Conservation (phyloP, 1,284 basidiomycete genomes). For the Cutaneotrichosporon mucoides region DNA sequence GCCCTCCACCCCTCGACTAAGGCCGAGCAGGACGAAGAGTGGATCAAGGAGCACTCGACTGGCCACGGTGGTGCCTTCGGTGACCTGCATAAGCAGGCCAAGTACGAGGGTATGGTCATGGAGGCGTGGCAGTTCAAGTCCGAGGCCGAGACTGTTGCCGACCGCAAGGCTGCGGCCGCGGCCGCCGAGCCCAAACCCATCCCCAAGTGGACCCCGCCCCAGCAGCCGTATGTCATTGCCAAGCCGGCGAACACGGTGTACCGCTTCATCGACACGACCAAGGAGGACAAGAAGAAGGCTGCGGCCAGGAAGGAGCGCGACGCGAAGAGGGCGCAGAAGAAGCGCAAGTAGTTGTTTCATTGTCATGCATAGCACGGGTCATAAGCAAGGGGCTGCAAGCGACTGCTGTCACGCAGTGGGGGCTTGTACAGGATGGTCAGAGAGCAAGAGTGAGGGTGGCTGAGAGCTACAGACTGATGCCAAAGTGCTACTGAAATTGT, state of each 20-base stretch:
- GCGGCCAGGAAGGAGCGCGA: neutral
- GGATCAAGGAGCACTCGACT: slow-evolving; percentile 28
- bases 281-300: slow-evolving; percentile 6
- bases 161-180: slow-evolving; percentile 16
- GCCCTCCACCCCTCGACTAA: slow-evolving; percentile 30
- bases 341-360: neutral
- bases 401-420: too few species aligned
- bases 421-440: too few species aligned
- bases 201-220: neutral
- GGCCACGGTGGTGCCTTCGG: slow-evolving; percentile 37
- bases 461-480: too few species aligned
- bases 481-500: too few species aligned
- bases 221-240: neutral
- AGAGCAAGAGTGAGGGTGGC: too few species aligned
- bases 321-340: neutral
- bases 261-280: slow-evolving; percentile 21
- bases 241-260: slow-evolving; percentile 9
- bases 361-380: slow-evolving; percentile 6
- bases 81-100: slow-evolving; percentile 7
- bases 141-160: slow-evolving; percentile 25
- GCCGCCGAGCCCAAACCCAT: slow-evolving; percentile 2
- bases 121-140: slow-evolving; percentile 43
- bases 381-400: neutral
- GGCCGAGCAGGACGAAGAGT: slow-evolving; percentile 42
- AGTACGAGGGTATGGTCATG: slow-evolving; percentile 27